Base-by-base conservation (phyloP, 305 asterid genomes). In the Fraxinus floribunda region DNA sequence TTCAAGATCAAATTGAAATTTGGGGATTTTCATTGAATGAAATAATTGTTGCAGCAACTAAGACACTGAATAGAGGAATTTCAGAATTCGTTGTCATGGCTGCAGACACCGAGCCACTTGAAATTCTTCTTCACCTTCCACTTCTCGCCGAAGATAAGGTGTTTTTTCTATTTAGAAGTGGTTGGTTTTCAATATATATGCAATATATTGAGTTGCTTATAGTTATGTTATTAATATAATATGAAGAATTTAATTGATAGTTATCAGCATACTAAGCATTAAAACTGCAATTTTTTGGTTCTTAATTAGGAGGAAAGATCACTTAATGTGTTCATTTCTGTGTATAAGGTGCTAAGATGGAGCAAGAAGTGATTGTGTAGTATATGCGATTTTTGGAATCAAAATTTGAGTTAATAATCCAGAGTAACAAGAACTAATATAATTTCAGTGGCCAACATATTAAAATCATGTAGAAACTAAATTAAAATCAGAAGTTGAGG, bases 141-240 rank as follows among this genome's bases (percentile, higher is more conserved):
- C 97, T 92, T 82, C 91, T 92, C 70, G 94, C 94, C 29, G 97
- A 92, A 71, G 97, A 91, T 74, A 92, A 92, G 94, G 97, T 92
- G 62, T 24, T 39, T n/a, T 46, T 16, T 68, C 11, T 10, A 8
- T 49, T 0, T 24, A 20, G 29, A 60, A 60, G 70, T 18, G 10
- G 4, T n/a, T 4, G 0, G 35, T 2, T 46, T 46, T 13, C 57
- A 46, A 13, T 46, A 46, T 9, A n/a, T 22, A 0, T 36, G 13
- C 55, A 7, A n/a, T n/a, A 36, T 35, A 22, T 36, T 20, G 29
- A 52, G 78, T n/a, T 49, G 9, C 52, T 35, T 16, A 0, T 8
- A 75, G 60, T 75, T 75, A 6, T 1, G 13, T 66, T 41, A n/a
- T 7, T 60, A 18, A 0, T 60, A 7, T 60, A 60, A 7, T 7